These are phyloP conservation scores for Beauveria brongniartii DNA, from an alignment of 2,329 filamentous ascomycete genomes.

Conservation along the genomic window DNA sequence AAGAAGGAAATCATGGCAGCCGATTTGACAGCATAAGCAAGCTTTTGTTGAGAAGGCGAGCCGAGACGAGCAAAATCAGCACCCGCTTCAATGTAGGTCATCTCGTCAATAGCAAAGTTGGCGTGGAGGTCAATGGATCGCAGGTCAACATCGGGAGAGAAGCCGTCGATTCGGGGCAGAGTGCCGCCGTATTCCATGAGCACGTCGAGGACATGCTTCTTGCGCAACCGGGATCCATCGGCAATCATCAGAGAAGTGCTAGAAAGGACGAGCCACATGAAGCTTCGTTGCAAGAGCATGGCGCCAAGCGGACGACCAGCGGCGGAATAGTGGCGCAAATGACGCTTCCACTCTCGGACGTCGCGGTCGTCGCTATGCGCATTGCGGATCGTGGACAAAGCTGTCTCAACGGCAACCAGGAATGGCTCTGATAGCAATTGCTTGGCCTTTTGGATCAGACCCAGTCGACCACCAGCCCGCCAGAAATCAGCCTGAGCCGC, in stretches of 20 bases:
- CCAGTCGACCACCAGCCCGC: conserved; percentile 64
- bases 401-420: conserved; percentile 77
- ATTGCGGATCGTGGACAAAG: conserved; percentile 84
- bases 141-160: conserved; percentile 42
- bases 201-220: conserved; percentile 63
- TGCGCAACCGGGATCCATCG: conserved; percentile 49
- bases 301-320: conserved; percentile 76
- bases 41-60: conserved; percentile 75
- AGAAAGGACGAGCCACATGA: conserved; percentile 76
- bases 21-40: conserved; percentile 80
- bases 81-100: conserved; percentile 78
- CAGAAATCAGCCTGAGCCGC: conserved; percentile 75
- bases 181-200: conserved; percentile 52
- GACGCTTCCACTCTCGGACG: conserved; percentile 80
- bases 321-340: conserved; percentile 73
- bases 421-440: conserved; percentile 75
- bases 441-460: conserved; percentile 63
- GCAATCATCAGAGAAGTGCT: conserved; percentile 66
- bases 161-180: conserved; percentile 18
- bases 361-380: conserved; percentile 56
- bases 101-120: conserved; percentile 69
- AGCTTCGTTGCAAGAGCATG: conserved; percentile 83
- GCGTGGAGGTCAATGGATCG: conserved; percentile 56
- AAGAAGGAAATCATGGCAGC: conserved; percentile 75
- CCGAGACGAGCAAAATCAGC: conserved; percentile 78